Conservation (phyloP, 1,139 yeast species). For the Kodamaea fungicola region DNA sequence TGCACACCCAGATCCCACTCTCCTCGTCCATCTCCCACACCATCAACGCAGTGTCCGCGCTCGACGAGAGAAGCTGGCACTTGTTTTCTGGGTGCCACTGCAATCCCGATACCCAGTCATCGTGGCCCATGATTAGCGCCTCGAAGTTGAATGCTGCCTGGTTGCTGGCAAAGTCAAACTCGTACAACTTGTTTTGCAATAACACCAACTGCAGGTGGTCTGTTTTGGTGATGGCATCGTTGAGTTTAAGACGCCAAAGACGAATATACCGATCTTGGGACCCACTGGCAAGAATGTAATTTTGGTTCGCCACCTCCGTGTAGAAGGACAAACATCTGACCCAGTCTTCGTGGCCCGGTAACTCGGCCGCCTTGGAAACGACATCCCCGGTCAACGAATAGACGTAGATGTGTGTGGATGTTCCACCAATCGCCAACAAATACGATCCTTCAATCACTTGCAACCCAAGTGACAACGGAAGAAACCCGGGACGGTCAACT, state of each 20-base stretch:
- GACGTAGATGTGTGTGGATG: constrained; percentile 55
- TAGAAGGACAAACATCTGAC: constrained; percentile 68
- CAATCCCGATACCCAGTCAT: constrained; percentile 91
- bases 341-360: constrained; percentile 96
- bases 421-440: constrained; percentile 81
- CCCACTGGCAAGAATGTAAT: constrained; percentile 72
- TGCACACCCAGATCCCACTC: constrained; percentile 90
- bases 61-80: constrained; percentile 69
- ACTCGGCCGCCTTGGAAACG: constrained; percentile 44
- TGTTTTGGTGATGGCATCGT: constrained; percentile 40
- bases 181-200: constrained; percentile 63
- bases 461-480: constrained; percentile 62
- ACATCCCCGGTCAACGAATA: constrained; percentile 37
- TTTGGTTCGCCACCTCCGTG: constrained; percentile 42
- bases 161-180: constrained; percentile 42
- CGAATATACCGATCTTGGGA: constrained; percentile 89
- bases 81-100: constrained; percentile 69
- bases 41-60: constrained; percentile 93
- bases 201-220: constrained; percentile 52
- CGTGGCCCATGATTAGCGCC: constrained; percentile 95
- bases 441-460: constrained; percentile 36
- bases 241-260: constrained; percentile 69
- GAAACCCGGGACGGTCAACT: constrained; percentile 46
- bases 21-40: constrained; percentile 89
- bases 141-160: constrained; percentile 66